Conservation (phyloP, 2,329 filamentous ascomycete species). For the Fusarium nematophilum region DNA sequence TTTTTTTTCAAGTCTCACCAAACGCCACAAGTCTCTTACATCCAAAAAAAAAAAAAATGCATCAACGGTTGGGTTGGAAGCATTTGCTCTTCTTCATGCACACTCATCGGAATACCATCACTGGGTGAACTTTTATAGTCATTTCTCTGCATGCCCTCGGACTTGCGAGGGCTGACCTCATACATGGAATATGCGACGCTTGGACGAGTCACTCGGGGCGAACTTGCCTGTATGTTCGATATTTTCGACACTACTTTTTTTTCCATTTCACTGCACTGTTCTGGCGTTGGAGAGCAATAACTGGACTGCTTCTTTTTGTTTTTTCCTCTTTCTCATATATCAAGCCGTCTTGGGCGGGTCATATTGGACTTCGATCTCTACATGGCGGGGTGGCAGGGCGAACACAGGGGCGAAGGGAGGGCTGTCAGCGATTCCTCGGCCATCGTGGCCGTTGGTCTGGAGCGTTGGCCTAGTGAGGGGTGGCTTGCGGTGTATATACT, state of each 20-base stretch:
- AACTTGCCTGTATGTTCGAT: slow-evolving; percentile 28
- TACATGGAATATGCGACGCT: slow-evolving; percentile 19
- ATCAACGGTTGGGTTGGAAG: slow-evolving; percentile 18
- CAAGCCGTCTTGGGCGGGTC: slow-evolving; percentile 10
- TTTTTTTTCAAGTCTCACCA: slow-evolving; percentile 13
- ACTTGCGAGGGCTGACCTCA: slow-evolving; percentile 8
- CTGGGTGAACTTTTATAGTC: slow-evolving; percentile 19
- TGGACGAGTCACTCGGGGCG: slow-evolving; percentile 24
- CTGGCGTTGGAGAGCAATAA: slow-evolving; percentile 37
- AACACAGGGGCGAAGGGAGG: slow-evolving; percentile 23
- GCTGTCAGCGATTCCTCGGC: slow-evolving; percentile 23
- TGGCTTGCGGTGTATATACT: slow-evolving; percentile 36
- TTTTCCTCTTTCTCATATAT: slow-evolving; percentile 16
- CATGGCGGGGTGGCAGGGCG: slow-evolving; percentile 7
- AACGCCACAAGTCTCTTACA: slow-evolving; percentile 15
- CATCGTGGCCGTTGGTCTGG: slow-evolving; percentile 20
- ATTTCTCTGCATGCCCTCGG: slow-evolving; percentile 23
- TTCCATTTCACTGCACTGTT: slow-evolving; percentile 25
- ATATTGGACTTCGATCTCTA: slow-evolving; percentile 7
- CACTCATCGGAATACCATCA: slow-evolving; percentile 27
- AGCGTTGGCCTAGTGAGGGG: slow-evolving; percentile 25
- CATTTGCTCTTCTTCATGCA: slow-evolving; percentile 32
- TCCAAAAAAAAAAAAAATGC: slow-evolving; percentile 12
- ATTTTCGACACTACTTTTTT: slow-evolving; percentile 25
- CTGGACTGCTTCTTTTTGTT: slow-evolving; percentile 21